Conservation (phyloP, 768 basidiomycete genomes). For the Clavulina sp. region DNA sequence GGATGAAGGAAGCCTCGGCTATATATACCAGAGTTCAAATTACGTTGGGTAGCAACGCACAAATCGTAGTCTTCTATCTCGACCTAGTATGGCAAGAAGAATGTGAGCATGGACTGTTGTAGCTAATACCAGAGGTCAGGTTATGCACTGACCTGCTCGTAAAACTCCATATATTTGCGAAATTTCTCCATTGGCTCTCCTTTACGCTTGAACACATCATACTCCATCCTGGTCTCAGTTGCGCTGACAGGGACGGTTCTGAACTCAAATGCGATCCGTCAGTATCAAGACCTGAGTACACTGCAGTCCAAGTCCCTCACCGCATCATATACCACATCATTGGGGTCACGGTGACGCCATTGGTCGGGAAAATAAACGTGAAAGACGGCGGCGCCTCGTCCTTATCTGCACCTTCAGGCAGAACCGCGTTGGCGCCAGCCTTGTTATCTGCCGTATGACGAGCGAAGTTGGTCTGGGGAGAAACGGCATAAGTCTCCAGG, state of each 20-base stretch:
- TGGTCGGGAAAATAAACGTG: slow-evolving; percentile 1
- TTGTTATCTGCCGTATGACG: background rate
- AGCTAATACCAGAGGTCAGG: background rate
- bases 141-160: background rate
- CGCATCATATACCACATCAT: slow-evolving; percentile 8
- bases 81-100: background rate
- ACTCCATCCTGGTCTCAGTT: slow-evolving; percentile 4
- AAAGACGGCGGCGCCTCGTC: background rate
- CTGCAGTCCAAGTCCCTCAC: background rate
- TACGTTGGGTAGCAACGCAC: slow-evolving; percentile 1
- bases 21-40: slow-evolving; percentile 7
- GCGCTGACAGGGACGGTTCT: background rate
- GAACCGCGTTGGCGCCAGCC: background rate
- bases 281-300: background rate
- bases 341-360: slow-evolving; percentile 1
- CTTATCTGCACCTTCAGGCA: background rate
- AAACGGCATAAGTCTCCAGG: slow-evolving; percentile 3
- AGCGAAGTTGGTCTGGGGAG: slow-evolving; percentile 1
- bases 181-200: background rate
- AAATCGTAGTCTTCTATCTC: slow-evolving; percentile 4
- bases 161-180: background rate
- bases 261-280: background rate
- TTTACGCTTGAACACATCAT: slow-evolving; percentile 7
- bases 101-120: background rate
- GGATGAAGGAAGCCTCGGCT: slow-evolving; percentile 6